Percentiles rank a stretch among this genome's conserved stretches.
phyloP scores from a whole-genome alignment of 805 yeast genomes.

The Saccharomycopsis selenospora region DNA sequence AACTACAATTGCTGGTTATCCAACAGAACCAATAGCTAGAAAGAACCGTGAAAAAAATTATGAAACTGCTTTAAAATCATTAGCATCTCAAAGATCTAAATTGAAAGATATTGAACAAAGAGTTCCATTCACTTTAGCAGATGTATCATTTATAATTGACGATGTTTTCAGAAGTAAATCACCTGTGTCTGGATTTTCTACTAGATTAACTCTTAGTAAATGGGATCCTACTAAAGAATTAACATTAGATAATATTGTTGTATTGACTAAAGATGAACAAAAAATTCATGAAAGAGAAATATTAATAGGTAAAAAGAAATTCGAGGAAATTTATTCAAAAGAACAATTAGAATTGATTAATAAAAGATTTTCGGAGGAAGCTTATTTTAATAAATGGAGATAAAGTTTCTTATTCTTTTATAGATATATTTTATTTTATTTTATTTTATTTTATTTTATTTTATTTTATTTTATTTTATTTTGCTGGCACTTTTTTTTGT shows the following conservation, averaged over 20 bases:
- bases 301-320: slow-evolving; percentile 54
- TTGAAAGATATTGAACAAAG: slow-evolving; percentile 66
- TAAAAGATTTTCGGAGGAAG: slow-evolving; percentile 67
- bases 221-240: slow-evolving; percentile 73
- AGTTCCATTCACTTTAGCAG: slow-evolving; percentile 64
- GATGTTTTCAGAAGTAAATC: slow-evolving; percentile 93
- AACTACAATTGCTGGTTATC: slow-evolving; percentile 78
- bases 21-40: slow-evolving; percentile 85
- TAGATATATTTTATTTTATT: no score
- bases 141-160: slow-evolving; percentile 76
- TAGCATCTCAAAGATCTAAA: slow-evolving; percentile 83
- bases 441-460: no score
- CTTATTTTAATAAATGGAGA: slow-evolving; percentile 56
- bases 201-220: slow-evolving; percentile 69
- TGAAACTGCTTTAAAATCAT: slow-evolving; percentile 72
- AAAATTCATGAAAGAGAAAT: slow-evolving; percentile 69
- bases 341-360: slow-evolving; percentile 52
- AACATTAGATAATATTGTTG: slow-evolving; percentile 70
- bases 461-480: no score
- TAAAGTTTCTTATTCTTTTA: no score
- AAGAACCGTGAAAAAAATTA: slow-evolving; percentile 80
- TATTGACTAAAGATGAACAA: slow-evolving; percentile 87
- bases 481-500: no score
- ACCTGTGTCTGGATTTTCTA: slow-evolving; percentile 74
- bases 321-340: slow-evolving; percentile 55